These are phyloP conservation scores for Jaminaea rosea DNA, from an alignment of 1,284 basidiomycete genomes.

Conservation along the genomic window DNA sequence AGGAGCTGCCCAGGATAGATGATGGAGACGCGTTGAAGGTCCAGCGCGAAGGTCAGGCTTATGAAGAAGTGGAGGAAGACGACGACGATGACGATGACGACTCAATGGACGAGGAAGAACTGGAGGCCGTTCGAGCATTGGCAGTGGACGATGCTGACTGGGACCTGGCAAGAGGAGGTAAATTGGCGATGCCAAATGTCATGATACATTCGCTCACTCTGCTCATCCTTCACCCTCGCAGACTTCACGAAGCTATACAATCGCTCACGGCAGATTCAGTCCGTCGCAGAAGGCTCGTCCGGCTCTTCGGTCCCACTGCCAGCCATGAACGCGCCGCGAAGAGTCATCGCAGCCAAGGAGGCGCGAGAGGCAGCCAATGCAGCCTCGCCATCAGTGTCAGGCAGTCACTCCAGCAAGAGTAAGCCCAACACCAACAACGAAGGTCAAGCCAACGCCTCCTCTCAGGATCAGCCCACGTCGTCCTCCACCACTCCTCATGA, in stretches of 20 bases:
- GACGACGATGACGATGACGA: slow-evolving; percentile 10
- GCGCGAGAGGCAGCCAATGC: not conserved
- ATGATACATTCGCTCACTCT: not conserved
- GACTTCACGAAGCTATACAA: slow-evolving; percentile 47
- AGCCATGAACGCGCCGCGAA: not conserved
- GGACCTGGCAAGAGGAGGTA: slow-evolving; percentile 40
- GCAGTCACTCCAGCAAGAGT: slow-evolving; percentile 3
- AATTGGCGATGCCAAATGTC: not conserved
- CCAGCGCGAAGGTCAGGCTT: no score
- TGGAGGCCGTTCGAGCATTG: slow-evolving; percentile 13
- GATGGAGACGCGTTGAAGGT: no score
- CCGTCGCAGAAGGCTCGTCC: slow-evolving; percentile 11
- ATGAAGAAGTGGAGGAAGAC: slow-evolving; percentile 9
- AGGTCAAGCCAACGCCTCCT: not conserved
- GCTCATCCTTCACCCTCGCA: not conserved
- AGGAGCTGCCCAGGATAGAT: no score
- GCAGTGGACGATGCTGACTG: slow-evolving; percentile 46
- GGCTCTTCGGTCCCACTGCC: not conserved
- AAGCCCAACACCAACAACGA: not conserved
- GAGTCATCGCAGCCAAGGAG: not conserved
- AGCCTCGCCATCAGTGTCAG: no score
- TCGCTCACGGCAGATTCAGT: slow-evolving; percentile 35
- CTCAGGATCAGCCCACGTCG: not conserved
- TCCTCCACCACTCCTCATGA: not conserved
- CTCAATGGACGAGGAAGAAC: slow-evolving; percentile 14